Percentiles rank a stretch among this genome's conserved stretches.
phyloP scores from a whole-genome alignment of 1,139 yeast species.

The Geotrichum restrictum region DNA sequence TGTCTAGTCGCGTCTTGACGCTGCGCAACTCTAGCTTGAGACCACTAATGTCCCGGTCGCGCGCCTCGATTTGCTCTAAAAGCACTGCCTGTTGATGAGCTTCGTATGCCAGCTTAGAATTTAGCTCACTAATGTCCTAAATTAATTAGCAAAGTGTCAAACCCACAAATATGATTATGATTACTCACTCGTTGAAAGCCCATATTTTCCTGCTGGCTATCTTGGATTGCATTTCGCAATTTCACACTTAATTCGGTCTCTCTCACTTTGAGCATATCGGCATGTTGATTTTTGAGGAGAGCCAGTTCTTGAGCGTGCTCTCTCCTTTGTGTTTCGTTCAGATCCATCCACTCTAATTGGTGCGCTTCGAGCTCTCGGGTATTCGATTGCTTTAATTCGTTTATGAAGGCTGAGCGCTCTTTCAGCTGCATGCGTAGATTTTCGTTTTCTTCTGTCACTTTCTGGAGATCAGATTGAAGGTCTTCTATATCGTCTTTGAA shows the following conservation, averaged over 20 bases:
- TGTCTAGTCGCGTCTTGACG: conserved; percentile 13
- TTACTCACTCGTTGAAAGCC: not conserved
- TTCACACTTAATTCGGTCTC: not conserved
- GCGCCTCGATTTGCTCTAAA: conserved; percentile 26
- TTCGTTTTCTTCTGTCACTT: conserved; percentile 20
- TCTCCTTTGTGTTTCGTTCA: not conserved
- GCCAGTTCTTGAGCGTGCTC: not conserved
- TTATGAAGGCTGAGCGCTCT: conserved; percentile 1
- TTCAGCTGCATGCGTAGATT: not conserved
- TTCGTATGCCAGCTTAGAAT: not conserved
- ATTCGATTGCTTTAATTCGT: not conserved
- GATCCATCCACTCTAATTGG: not conserved
- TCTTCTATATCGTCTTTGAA: conserved; percentile 22
- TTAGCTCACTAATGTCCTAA: conserved; percentile 3
- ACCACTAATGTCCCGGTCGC: conserved; percentile 16
- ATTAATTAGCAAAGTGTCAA: not conserved
- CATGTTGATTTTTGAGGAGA: not conserved
- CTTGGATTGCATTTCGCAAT: not conserved
- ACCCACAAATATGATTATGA: not conserved
- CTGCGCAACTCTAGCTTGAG: conserved; percentile 13
- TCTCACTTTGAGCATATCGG: not conserved
- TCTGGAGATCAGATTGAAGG: conserved; percentile 26
- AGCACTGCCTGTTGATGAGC: conserved; percentile 17
- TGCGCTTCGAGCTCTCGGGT: conserved; percentile 5
- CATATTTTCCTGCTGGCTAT: not conserved